phyloP scores from a whole-genome alignment of 2,329 filamentous ascomycete species.

The Clarireedia homoeocarpa region DNA sequence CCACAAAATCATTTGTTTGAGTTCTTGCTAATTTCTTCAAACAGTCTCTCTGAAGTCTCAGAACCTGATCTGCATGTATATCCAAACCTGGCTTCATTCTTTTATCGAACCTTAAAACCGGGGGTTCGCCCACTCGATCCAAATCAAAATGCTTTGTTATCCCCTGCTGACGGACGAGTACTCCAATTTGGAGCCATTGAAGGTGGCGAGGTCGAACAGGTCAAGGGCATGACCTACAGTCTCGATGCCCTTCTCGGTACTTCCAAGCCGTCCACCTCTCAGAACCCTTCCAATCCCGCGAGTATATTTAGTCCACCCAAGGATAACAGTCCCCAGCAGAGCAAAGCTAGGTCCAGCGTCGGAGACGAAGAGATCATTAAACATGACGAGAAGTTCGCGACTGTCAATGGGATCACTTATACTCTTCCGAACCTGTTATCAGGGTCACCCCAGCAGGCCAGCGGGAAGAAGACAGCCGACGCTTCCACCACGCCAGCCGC shows the following conservation, averaged over 20 bases:
- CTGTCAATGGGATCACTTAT: constrained; percentile 91
- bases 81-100: constrained; percentile 91
- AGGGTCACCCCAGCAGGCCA: constrained; percentile 44
- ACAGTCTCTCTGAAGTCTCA: constrained; percentile 71
- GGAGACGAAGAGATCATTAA: constrained; percentile 58
- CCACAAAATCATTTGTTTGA: not conserved
- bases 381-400: constrained; percentile 86
- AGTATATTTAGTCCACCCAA: constrained; percentile 38
- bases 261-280: constrained; percentile 39
- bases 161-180: constrained; percentile 83
- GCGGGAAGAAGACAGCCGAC: constrained; percentile 49
- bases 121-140: constrained; percentile 79
- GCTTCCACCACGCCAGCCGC: constrained; percentile 61
- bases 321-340: constrained; percentile 15
- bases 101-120: constrained; percentile 90
- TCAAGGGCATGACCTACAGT: constrained; percentile 97
- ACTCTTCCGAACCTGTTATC: constrained; percentile 83
- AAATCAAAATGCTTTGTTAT: constrained; percentile 70
- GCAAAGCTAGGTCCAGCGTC: constrained; percentile 21
- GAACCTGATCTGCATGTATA: constrained; percentile 85
- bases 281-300: constrained; percentile 30
- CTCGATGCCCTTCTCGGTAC: constrained; percentile 85
- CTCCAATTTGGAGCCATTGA: constrained; percentile 90
- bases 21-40: constrained; percentile 14
- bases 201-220: constrained; percentile 91